Evolutionary conservation across 768 basidiomycete genomes (phyloP), one percentile per base, ranked within the genome.

Genomic region (Macrolepiota dolichaula): DNA sequence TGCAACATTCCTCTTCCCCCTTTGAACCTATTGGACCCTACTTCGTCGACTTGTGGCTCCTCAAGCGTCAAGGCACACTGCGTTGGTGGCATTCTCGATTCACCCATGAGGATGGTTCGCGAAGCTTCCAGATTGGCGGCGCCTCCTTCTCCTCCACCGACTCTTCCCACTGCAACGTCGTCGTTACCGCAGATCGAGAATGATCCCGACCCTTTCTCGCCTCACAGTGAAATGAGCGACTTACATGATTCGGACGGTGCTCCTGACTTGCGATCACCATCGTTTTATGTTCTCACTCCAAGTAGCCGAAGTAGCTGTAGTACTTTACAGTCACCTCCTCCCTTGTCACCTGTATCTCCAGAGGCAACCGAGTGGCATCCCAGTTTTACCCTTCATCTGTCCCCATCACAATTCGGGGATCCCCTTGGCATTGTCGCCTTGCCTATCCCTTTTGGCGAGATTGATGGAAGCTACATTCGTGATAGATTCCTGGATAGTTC

Each of bases 81-180:
- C 32, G 67, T 65, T 32, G 63, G 64, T 2, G 73, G 76, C 15
- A 58, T 75, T 24, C 70, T 76, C 55, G 73, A 76, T 66, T 76
- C 75, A 1, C 72, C 77, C 2, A 61, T 68, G 1, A 68, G 72
- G 54, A 69, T 75, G 67, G 70, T 69, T 32, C 70, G 72, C 61
- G 65, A 65, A 66, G 70, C 70, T 44, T 55, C 71, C 51, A 63
- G 65, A 22, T 69, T 60, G 29, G 70, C 72, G 35, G 62, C 53
- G 15, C 79, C 73, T 2, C 70, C 74, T 61, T 77, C 79, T 19
- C 80, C 79, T 55, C 79, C 79, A 17, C 74, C 77, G 37, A 80
- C 78, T 19, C 69, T 78, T 57, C 76, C 77, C 22, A 75, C 71
- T 29, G 62, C 67, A 46, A 76, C 74, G 0, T 71, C 71, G 22